Percentiles rank a stretch among this genome's conserved stretches.
Evolutionary conservation across 202 grass and related monocot species (phyloP).

Genomic region (Setaria viridis): DNA sequence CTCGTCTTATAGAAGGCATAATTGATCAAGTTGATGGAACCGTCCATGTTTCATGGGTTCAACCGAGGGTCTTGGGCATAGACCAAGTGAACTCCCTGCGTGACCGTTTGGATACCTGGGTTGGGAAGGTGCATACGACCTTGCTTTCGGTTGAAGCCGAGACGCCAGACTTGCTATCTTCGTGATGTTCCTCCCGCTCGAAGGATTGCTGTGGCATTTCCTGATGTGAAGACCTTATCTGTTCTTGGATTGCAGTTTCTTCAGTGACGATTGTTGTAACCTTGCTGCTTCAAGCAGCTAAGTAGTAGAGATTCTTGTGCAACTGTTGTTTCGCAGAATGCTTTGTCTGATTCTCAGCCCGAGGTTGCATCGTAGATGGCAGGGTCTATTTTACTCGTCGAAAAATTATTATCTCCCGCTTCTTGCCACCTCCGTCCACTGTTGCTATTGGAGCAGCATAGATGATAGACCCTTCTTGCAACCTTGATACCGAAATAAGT

Average conservation of each 20-base stretch:
- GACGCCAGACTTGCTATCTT: slow-evolving; percentile 75
- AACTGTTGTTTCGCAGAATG: not conserved
- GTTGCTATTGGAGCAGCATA: too few species aligned
- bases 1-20: slow-evolving; percentile 88
- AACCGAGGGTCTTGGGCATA: slow-evolving; percentile 79
- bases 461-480: too few species aligned
- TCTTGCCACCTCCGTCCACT: too few species aligned
- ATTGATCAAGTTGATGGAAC: slow-evolving; percentile 84
- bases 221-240: not conserved
- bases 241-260: not conserved
- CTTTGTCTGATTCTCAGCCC: not conserved
- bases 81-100: slow-evolving; percentile 75
- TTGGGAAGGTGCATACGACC: slow-evolving; percentile 68
- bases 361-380: not conserved
- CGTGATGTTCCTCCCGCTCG: slow-evolving; percentile 43
- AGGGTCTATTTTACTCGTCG: too few species aligned
- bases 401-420: too few species aligned
- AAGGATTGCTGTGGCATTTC: not conserved
- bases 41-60: slow-evolving; percentile 75
- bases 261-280: not conserved
- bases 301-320: not conserved
- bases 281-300: not conserved
- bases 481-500: too few species aligned
- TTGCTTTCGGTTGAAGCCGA: slow-evolving; percentile 79
- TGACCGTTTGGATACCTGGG: slow-evolving; percentile 74